Evolutionary conservation across 345 rosid genomes (phyloP), one percentile per base, ranked within the genome.

Genomic region (Salix caprea): DNA sequence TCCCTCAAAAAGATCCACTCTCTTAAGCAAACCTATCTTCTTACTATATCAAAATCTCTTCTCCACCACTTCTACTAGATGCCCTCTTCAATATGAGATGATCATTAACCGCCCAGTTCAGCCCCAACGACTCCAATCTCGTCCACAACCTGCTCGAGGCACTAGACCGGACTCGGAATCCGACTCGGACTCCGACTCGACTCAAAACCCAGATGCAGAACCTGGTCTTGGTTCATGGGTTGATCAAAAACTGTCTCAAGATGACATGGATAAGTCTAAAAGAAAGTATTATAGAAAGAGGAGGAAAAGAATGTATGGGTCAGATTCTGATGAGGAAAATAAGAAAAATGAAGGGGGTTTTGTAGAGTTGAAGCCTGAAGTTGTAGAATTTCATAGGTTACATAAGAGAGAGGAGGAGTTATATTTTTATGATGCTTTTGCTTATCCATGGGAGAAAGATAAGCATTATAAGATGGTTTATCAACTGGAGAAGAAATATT

Each of bases 391-490:
- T 46, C 75, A 87, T 71, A 86, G 94, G 81, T 77, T 93, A 75
- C 98, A 96, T 78, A 86, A 96, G 87, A 91, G 98, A 56, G 97
- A 96, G 78, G 96, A 93, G 85, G 97, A 93, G 74, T 77, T 96
- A 83, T 93, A 91, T 80, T 92, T 96, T 52, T 85, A 91, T 65
- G 97, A 96, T 75, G 46, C 94, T 4, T 92, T 96, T 84, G 91
- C 97, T 48, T 90, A 89, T 81, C 98, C 99, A 1, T 93, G 98
- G 99, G 97, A 93, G 85, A 92, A 92, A 78, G 91, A 92, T 73
- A 91, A 91, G 90, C 99, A 93, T 87, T 96, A 96, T 82, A 93
- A 91, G 88, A 93, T 92, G 99, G 97, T 92, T 71, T 90, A 91
- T 87, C 91, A 96, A 88, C 76, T 92, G 79, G 99, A 96, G 88